Evolutionary conservation across 768 basidiomycete species (phyloP).

Genomic region (Leccinellum luteum): DNA sequence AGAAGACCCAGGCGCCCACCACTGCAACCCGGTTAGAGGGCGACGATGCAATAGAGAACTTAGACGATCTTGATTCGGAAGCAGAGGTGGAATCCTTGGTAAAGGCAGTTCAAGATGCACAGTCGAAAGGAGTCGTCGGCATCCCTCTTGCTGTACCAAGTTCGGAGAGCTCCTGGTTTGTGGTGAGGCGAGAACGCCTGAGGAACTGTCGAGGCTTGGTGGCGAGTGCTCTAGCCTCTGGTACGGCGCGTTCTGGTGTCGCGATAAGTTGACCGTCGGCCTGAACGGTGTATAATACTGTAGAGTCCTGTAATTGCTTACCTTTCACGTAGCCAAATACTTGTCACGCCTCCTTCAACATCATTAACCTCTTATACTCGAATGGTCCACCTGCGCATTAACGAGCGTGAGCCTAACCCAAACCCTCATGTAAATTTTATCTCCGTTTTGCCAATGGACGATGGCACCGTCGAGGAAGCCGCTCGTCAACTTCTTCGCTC

Average conservation of each 20-base stretch:
- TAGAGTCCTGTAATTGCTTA: not conserved
- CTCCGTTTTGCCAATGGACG: conserved; percentile 45
- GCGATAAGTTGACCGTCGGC: conserved; percentile 16
- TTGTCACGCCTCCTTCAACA: not conserved
- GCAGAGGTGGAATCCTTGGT: conserved; percentile 78
- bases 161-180: conserved; percentile 80
- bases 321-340: not conserved
- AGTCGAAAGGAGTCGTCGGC: conserved; percentile 56
- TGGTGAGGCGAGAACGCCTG: conserved; percentile 65
- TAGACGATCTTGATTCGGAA: conserved; percentile 82
- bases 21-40: conserved; percentile 51
- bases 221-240: conserved; percentile 44
- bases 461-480: conserved; percentile 51
- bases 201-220: conserved; percentile 57
- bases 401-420: conserved; percentile 67
- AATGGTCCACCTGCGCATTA: conserved; percentile 73
- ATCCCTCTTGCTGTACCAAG: conserved; percentile 69
- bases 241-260: conserved; percentile 23
- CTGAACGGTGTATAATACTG: not conserved
- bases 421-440: conserved; percentile 81
- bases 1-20: conserved; percentile 57
- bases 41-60: conserved; percentile 64
- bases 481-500: conserved; percentile 73
- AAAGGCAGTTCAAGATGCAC: conserved; percentile 54
- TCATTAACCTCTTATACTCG: not conserved